Base-by-base conservation (phyloP, 129 eudicot species). In the Lactuca sativa region DNA sequence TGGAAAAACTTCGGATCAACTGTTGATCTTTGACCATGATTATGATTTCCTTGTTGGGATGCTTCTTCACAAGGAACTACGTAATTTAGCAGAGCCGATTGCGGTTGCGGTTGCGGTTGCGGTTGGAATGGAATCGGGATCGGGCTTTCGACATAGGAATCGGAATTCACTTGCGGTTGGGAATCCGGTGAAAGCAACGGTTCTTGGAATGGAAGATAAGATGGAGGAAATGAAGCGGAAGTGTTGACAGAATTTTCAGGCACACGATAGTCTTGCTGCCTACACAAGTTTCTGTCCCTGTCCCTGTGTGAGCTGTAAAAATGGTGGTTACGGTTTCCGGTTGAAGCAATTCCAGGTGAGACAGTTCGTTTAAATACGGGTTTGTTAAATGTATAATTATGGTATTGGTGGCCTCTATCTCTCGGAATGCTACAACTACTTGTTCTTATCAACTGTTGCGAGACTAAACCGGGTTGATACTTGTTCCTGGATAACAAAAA, bases 351-450 rank as follows among this genome's bases (percentile, higher is more conserved):
- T n/a, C 75, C 73, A 59, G 67, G 44, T 0, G 80, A 36, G 31
- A 77, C 79, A 0, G 79, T 33, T 83, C 82, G 64, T 77, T 84
- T 82, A 64, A 84, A 86, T 9, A 75, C 69, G 6, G 75, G 68
- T 31, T 58, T 81, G n/a, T 83, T 77, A 60, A 73, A 52, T 0
- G 69, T 79, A 62, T 73, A 69, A 61, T 59, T 56, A 60, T 13
- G 69, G 30, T 25, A 25, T 25, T 25, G 30, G 41, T 71, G 65
- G 38, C 57, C 69, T 64, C 59, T 70, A 17, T 70, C 69, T 49
- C 77, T 73, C 25, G 77, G 77, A 57, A 49, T 44, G 57, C 41
- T 40, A 67, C 67, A 82, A 55, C 74, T 69, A 60, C 59, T 62
- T 40, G 81, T 44, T 68, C 66, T 61, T 38, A 55, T 77, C 69